A percentile compares a stretch with the other conserved stretches of the same genome.
Conservation (phyloP, 192 early-diverging fungal species). For the Linnemannia hyalina region DNA sequence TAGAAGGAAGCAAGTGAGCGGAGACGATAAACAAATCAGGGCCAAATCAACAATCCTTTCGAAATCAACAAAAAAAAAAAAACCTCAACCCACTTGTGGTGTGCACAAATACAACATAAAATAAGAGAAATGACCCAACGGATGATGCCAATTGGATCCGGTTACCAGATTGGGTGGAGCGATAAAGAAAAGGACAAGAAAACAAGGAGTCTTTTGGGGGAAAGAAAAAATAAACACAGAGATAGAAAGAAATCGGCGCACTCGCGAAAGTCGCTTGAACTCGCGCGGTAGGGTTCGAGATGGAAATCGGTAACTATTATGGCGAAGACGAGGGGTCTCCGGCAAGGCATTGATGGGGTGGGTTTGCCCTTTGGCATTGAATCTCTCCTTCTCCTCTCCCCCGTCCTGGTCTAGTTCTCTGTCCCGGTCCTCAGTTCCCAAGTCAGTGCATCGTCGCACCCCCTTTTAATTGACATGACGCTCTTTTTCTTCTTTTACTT, state of each 20-base stretch:
- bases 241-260: background rate
- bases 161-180: background rate
- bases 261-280: background rate
- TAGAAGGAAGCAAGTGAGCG: background rate
- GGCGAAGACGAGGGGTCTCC: too few species aligned
- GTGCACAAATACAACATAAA: background rate
- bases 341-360: too few species aligned
- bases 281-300: too few species aligned
- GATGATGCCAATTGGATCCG: background rate
- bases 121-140: background rate
- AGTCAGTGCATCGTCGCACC: background rate
- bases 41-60: background rate
- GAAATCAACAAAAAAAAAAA: background rate
- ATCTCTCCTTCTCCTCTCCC: background rate
- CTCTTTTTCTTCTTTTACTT: conserved; percentile 3
- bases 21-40: background rate
- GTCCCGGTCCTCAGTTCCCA: background rate
- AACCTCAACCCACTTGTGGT: background rate
- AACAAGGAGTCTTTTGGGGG: background rate
- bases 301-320: too few species aligned
- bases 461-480: background rate
- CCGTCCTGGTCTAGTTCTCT: too few species aligned
- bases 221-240: background rate
- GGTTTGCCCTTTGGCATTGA: background rate
- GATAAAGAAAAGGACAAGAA: background rate